These are phyloP conservation scores for Eimeria sp. DNA, from an alignment of 169 alveolate genomes.

Conservation along the genomic window DNA sequence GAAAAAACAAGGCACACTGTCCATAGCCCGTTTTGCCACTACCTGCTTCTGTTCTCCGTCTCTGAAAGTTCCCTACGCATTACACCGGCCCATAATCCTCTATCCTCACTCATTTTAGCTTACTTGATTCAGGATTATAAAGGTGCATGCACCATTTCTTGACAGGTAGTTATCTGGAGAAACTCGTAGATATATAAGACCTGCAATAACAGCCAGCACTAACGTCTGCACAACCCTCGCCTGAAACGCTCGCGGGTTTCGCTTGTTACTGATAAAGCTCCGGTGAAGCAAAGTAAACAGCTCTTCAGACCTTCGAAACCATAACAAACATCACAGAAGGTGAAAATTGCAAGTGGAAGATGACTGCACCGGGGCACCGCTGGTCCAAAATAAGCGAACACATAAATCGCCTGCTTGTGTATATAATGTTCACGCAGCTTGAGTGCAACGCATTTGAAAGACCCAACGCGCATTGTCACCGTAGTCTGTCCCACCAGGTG, in stretches of 20 bases:
- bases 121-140: conserved; percentile 83
- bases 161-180: conserved; percentile 66
- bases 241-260: conserved; percentile 80
- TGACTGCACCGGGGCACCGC: neutral
- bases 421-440: neutral
- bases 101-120: neutral
- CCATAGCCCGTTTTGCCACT: neutral
- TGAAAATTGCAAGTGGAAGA: neutral
- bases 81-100: neutral
- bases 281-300: conserved; percentile 72
- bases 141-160: conserved; percentile 79
- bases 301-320: conserved; percentile 43
- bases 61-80: neutral
- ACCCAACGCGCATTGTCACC: neutral
- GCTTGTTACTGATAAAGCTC: conserved; percentile 68
- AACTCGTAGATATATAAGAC: conserved; percentile 76
- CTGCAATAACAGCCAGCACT: conserved; percentile 74
- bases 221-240: conserved; percentile 83
- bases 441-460: neutral
- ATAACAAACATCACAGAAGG: conserved; percentile 3
- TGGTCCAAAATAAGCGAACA: neutral
- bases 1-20: neutral
- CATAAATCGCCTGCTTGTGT: neutral
- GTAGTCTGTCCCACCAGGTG: conserved; percentile 27
- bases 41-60: neutral